A percentile compares a stretch with the other conserved stretches of the same genome.
These are phyloP conservation scores for Phytopythium aichiense DNA, from an alignment of 352 stramenopile genomes.

Conservation along the genomic window DNA sequence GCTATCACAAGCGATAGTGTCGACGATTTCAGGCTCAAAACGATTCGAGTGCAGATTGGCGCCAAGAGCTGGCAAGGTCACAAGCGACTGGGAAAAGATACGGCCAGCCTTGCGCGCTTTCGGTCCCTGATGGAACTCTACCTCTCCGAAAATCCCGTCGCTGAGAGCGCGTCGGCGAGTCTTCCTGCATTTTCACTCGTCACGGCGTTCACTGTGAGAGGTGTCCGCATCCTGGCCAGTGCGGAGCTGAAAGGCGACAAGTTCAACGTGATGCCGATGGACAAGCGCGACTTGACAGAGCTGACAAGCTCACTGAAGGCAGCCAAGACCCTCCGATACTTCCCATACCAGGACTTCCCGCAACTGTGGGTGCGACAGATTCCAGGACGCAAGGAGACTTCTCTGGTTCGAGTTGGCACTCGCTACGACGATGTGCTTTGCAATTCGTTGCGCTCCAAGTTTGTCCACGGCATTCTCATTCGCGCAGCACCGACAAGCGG, in stretches of 20 bases:
- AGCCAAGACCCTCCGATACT: slow-evolving; percentile 50
- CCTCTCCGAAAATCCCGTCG: slow-evolving; percentile 25
- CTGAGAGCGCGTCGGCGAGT: slow-evolving; percentile 28
- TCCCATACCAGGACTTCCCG: slow-evolving; percentile 62
- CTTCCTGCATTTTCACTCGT: slow-evolving; percentile 53
- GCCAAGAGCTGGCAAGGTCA: slow-evolving; percentile 66
- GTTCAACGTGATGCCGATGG: slow-evolving; percentile 31
- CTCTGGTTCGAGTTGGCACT: slow-evolving; percentile 36
- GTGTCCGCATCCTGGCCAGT: slow-evolving; percentile 48
- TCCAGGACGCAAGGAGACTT: slow-evolving; percentile 32
- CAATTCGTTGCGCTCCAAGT: slow-evolving; percentile 52
- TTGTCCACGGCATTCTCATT: slow-evolving; percentile 58
- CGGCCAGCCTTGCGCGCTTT: slow-evolving; percentile 42
- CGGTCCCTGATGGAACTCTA: slow-evolving; percentile 53
- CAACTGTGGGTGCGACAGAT: slow-evolving; percentile 46
- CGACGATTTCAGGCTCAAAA: slow-evolving; percentile 52
- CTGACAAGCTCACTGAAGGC: slow-evolving; percentile 39
- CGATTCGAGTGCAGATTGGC: slow-evolving; percentile 57
- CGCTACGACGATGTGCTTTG: slow-evolving; percentile 63
- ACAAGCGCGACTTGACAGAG: slow-evolving; percentile 43
- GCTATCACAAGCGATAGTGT: slow-evolving; percentile 23
- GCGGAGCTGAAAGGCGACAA: slow-evolving; percentile 39
- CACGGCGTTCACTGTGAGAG: slow-evolving; percentile 55
- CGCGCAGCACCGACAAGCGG: slow-evolving; percentile 16
- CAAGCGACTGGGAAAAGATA: slow-evolving; percentile 57